These are phyloP conservation scores for Cutaneotrichosporon cyanovorans DNA, from an alignment of 1,284 basidiomycete species.

Conservation along the genomic window DNA sequence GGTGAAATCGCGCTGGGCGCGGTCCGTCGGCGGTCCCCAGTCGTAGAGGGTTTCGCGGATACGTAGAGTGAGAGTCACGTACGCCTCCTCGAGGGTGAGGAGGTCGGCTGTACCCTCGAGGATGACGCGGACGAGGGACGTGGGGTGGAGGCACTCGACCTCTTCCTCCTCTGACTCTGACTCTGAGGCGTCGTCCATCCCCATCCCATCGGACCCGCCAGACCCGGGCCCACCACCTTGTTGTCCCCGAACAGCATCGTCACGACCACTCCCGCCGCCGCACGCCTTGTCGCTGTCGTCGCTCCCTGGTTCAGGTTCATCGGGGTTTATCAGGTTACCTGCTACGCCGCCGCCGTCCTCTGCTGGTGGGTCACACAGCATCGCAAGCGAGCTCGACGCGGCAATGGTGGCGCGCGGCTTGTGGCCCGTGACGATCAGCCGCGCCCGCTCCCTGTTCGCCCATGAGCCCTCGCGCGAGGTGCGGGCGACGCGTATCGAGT, in stretches of 20 bases:
- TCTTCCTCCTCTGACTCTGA: conserved; percentile 31
- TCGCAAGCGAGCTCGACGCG: conserved; percentile 6
- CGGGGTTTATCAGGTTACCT: conserved; percentile 24
- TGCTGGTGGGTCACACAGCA: conserved; percentile 9
- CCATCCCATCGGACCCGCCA: conserved; percentile 13
- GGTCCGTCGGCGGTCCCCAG: conserved; percentile 9
- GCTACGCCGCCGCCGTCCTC: conserved; percentile 14
- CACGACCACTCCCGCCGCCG: no score
- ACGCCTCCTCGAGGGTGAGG: conserved; percentile 41
- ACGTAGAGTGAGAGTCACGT: conserved; percentile 26
- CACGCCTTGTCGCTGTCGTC: conserved; percentile 29
- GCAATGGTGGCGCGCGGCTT: conserved; percentile 6
- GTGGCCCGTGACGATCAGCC: conserved; percentile 32
- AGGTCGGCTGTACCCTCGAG: conserved; percentile 40
- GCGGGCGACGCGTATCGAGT: conserved; percentile 34
- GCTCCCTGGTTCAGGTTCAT: no score
- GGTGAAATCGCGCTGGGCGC: not conserved
- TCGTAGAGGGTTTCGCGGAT: conserved; percentile 21
- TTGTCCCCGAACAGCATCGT: conserved; percentile 9
- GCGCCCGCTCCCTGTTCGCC: conserved; percentile 40
- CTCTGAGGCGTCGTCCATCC: no score
- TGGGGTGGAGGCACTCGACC: conserved; percentile 30
- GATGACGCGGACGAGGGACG: conserved; percentile 34
- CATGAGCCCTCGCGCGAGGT: conserved; percentile 41
- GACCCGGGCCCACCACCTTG: no score